phyloP scores from a whole-genome alignment of 495 filamentous ascomycete genomes.

The Parathielavia appendiculata region DNA sequence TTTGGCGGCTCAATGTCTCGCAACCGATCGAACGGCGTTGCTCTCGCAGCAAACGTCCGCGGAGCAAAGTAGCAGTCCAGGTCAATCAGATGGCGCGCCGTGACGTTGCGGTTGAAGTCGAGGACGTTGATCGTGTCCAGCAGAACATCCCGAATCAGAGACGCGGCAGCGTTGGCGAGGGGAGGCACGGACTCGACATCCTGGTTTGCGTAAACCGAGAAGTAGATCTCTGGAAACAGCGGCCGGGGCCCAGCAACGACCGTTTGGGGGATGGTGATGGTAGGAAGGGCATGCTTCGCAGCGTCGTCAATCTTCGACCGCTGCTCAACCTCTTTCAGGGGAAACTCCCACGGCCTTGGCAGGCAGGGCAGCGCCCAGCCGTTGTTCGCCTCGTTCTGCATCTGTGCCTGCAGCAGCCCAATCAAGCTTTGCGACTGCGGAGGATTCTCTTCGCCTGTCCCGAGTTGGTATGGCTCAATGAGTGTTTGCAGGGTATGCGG shows the following conservation, averaged over 20 bases:
- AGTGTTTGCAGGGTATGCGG: conserved; percentile 75
- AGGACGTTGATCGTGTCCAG: conserved; percentile 93
- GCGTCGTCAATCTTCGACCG: conserved; percentile 54
- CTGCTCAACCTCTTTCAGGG: conserved; percentile 44
- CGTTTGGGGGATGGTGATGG: conserved; percentile 66
- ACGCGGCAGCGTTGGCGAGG: conserved; percentile 66
- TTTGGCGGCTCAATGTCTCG: conserved; percentile 65
- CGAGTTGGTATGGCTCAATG: conserved; percentile 73
- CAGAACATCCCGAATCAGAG: conserved; percentile 74
- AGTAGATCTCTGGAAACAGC: conserved; percentile 85
- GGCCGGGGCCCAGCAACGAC: conserved; percentile 67
- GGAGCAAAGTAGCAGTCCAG: conserved; percentile 89
- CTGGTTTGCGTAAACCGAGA: conserved; percentile 85
- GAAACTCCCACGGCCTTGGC: conserved; percentile 74
- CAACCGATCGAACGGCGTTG: conserved; percentile 84
- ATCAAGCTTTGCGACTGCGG: conserved; percentile 58
- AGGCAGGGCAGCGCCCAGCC: conserved; percentile 76
- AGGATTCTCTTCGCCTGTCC: conserved; percentile 36
- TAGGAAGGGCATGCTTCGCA: conserved; percentile 68
- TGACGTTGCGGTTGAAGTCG: conserved; percentile 83
- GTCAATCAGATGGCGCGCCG: conserved; percentile 86
- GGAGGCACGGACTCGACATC: conserved; percentile 89
- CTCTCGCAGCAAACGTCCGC: conserved; percentile 84
- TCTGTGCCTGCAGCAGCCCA: conserved; percentile 75
- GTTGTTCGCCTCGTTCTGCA: conserved; percentile 63